Evolutionary conservation across 2,329 filamentous ascomycete species (phyloP).

Genomic region (Exophiala spinifera): DNA sequence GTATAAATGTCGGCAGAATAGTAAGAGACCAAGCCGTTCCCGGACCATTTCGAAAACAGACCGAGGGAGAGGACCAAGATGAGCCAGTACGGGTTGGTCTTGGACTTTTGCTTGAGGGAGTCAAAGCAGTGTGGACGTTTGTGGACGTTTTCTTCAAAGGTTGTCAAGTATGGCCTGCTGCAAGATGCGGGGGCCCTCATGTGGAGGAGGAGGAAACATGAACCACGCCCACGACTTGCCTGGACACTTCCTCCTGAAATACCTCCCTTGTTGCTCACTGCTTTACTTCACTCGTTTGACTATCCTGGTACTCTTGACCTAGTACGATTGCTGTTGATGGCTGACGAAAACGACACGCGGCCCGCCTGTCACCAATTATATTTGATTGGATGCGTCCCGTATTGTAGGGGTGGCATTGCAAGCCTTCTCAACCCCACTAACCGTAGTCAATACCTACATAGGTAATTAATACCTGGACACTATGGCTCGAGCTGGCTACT

Average conservation of each 20-base stretch:
- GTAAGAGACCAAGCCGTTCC: constrained; percentile 43
- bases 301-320: too few species aligned
- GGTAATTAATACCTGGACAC: too few species aligned
- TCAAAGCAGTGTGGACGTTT: too few species aligned
- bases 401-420: too few species aligned
- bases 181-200: background rate
- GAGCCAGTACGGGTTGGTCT: constrained; percentile 54
- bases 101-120: constrained; percentile 60
- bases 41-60: constrained; percentile 57
- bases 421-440: too few species aligned
- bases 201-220: background rate
- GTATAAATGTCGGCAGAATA: constrained; percentile 39
- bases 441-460: too few species aligned
- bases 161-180: background rate
- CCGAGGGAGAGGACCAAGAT: constrained; percentile 53
- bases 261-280: background rate
- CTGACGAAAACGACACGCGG: too few species aligned
- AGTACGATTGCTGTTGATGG: too few species aligned
- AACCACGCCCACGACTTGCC: background rate
- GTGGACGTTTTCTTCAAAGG: constrained; percentile 43
- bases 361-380: too few species aligned
- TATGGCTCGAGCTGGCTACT: too few species aligned
- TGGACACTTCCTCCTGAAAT: background rate
- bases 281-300: too few species aligned
- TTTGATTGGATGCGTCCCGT: too few species aligned